These are phyloP conservation scores for baker's yeast (Saccharomyces cerevisiae) DNA, from an alignment of 805 yeast species.

Conservation along the genomic window DNA sequence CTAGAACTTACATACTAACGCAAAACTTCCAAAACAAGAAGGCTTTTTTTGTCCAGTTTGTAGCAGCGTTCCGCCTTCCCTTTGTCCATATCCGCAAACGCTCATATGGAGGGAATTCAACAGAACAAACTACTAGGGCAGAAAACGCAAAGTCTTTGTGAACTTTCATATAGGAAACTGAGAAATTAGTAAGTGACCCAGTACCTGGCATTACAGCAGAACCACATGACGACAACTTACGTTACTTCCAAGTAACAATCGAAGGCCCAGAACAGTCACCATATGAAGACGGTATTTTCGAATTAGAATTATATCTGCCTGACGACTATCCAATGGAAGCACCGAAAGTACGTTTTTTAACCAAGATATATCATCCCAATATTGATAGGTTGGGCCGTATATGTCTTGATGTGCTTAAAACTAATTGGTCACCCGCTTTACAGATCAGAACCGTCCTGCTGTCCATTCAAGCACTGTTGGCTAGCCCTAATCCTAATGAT, in stretches of 20 bases:
- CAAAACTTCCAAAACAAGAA: neutral
- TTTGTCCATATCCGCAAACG: neutral
- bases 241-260: slow-evolving; percentile 86
- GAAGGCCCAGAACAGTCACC: slow-evolving; percentile 91
- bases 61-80: neutral
- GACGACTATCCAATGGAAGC: slow-evolving; percentile 99
- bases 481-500: slow-evolving; percentile 97
- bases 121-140: neutral
- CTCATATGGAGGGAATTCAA: neutral
- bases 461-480: slow-evolving; percentile 86
- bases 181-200: slow-evolving; percentile 84
- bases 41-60: neutral
- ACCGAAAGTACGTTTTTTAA: slow-evolving; percentile 88
- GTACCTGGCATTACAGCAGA: slow-evolving; percentile 91
- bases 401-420: slow-evolving; percentile 87
- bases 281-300: slow-evolving; percentile 76
- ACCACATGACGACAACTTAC: slow-evolving; percentile 89
- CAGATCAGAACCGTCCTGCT: slow-evolving; percentile 88
- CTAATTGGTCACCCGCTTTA: slow-evolving; percentile 96
- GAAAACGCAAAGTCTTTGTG: neutral
- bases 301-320: slow-evolving; percentile 80
- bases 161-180: slow-evolving; percentile 58
- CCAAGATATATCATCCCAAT: slow-evolving; percentile 93
- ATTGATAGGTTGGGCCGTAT: slow-evolving; percentile 92
- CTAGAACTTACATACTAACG: neutral